Evolutionary conservation across 2,329 filamentous ascomycete species (phyloP), one percentile per base, ranked within the genome.

Genomic region (Nemania sp.): DNA sequence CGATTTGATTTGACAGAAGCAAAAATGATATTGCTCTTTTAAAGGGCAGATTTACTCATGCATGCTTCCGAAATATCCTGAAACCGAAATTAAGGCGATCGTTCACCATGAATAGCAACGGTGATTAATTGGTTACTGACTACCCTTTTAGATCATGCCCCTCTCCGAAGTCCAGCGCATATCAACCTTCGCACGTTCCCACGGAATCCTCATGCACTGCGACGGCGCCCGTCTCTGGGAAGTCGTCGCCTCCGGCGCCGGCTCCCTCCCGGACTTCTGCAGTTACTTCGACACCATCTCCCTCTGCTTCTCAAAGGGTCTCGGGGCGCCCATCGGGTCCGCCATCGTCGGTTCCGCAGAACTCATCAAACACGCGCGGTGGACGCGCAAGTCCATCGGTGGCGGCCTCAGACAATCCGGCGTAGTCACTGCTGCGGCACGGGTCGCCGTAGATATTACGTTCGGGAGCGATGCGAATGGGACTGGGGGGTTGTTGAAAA

Each of bases 341-440:
- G 70, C 79, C 49, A 49, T 80, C 6, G 68, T 78, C 19, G 77
- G 77, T 9, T 34, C 65, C 3, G 74, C 76, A 50, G 70, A 72
- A 1, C 81, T 86, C 60, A 80, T 90, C 64, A 83, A 83, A 65
- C 82, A 85, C 47, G 84, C 86, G 4, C 75, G 88, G n/a, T 89
- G 88, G 84, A 80, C 91, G 22, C 79, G 90, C 51, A 95, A 96
- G 75, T 82, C 83, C 22, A 85, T 95, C 61, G 91, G 91, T 17
- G 91, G 91, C 34, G 90, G 89, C 0, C 76, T 90, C 52, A 77
- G 91, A 22, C 90, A 94, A 71, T 78, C 88, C 0, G 91, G 91
- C 49, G 82, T 94, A 1, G 77, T 94, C 12, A 84, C 89, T 5
- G 86, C 89, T 1, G 84, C 90, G 0, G 90, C 90, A 1, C 77